phyloP scores from a whole-genome alignment of 169 alveolate species.

The Plasmodium relictum region DNA sequence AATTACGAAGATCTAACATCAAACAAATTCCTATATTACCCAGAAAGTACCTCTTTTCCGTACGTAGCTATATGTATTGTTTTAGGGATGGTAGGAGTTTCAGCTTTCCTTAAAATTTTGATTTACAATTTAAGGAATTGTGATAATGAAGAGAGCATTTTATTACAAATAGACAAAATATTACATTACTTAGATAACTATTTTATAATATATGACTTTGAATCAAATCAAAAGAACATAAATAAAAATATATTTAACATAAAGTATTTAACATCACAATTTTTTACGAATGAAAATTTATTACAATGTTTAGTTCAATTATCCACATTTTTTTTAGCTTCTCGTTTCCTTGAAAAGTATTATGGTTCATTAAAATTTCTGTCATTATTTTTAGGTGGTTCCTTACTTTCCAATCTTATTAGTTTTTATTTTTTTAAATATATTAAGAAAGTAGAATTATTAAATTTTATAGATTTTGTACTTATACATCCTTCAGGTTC shows the following conservation, averaged over 20 bases:
- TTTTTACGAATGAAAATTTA: constrained; percentile 52
- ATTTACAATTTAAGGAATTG: constrained; percentile 58
- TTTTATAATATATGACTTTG: constrained; percentile 44
- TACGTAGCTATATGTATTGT: constrained; percentile 30
- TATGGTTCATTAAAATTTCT: constrained; percentile 48
- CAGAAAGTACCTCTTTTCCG: constrained; percentile 47
- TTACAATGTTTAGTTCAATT: constrained; percentile 61
- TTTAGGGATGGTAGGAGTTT: constrained; percentile 66
- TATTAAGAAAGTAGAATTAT: constrained; percentile 31
- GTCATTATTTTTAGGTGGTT: constrained; percentile 60
- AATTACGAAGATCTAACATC: not conserved
- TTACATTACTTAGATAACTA: constrained; percentile 50
- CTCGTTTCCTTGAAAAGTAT: constrained; percentile 63
- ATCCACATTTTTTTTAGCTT: constrained; percentile 60
- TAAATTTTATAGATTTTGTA: constrained; percentile 25
- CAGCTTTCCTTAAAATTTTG: constrained; percentile 47
- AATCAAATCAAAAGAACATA: not conserved
- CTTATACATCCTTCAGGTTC: constrained; percentile 76
- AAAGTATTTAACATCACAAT: constrained; percentile 60
- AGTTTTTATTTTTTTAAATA: constrained; percentile 33
- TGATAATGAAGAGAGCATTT: constrained; percentile 25
- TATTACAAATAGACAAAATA: constrained; percentile 33
- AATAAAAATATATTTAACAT: constrained; percentile 7
- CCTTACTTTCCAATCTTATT: constrained; percentile 33
- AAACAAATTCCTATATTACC: constrained; percentile 21